These are phyloP conservation scores for Botrytis fragariae DNA, from an alignment of 2,329 filamentous ascomycete species.

Conservation along the genomic window DNA sequence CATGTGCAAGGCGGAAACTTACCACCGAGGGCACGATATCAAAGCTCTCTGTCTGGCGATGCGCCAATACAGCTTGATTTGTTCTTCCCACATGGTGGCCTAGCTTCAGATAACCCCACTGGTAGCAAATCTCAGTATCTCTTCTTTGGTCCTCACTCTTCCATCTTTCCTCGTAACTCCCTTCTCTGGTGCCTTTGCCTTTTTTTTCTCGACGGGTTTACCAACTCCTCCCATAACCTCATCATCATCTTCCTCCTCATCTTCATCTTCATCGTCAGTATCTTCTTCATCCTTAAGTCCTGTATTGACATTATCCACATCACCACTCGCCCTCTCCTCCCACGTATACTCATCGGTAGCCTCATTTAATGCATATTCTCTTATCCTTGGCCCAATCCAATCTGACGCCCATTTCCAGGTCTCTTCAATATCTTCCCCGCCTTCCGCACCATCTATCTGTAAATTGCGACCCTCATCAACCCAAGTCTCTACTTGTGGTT, in stretches of 20 bases:
- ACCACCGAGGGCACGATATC: neutral
- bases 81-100: neutral
- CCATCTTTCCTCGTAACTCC: conserved; percentile 25
- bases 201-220: conserved; percentile 28
- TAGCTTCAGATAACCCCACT: conserved; percentile 40
- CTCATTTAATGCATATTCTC: conserved; percentile 45
- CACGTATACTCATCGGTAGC: conserved; percentile 67
- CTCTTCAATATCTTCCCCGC: conserved; percentile 49
- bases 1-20: neutral
- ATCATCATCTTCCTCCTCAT: conserved; percentile 53
- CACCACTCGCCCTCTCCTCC: conserved; percentile 66
- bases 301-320: conserved; percentile 68
- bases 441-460: conserved; percentile 28
- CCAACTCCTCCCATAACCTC: conserved; percentile 51
- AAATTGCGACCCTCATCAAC: conserved; percentile 61
- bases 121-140: conserved; percentile 50
- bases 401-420: conserved; percentile 51
- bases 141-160: conserved; percentile 40
- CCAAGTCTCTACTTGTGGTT: conserved; percentile 72
- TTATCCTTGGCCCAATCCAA: conserved; percentile 44
- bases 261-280: conserved; percentile 51
- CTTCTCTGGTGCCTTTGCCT: conserved; percentile 22
- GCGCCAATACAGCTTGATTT: conserved; percentile 2
- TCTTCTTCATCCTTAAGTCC: conserved; percentile 62
- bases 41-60: neutral